Conservation (phyloP, 306 rosid species). For the Pyrus bretschneideri region DNA sequence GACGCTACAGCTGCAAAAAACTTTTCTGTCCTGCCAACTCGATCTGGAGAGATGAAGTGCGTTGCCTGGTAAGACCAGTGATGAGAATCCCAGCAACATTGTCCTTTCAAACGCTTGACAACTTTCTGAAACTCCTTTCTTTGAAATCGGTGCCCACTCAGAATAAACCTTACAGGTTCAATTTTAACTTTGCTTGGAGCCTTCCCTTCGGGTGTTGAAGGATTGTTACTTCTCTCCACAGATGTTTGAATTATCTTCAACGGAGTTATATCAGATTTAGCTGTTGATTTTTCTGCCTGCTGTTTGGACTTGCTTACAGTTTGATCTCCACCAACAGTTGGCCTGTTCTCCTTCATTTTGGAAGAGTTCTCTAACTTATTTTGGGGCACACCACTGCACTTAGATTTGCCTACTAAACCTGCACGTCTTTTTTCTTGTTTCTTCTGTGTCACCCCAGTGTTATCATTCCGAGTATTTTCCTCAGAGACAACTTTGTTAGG, state of each 20-base stretch:
- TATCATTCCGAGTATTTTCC: constrained; percentile 20
- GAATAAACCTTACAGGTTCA: constrained; percentile 56
- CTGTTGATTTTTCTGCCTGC: constrained; percentile 17
- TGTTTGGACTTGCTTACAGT: constrained; percentile 16
- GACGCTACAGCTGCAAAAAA: constrained; percentile 95
- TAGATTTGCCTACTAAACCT: constrained; percentile 29
- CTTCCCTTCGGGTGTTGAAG: constrained; percentile 25
- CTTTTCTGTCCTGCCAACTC: constrained; percentile 77
- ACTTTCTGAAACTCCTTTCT: constrained; percentile 76
- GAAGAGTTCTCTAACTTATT: constrained; percentile 18
- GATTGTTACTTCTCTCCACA: constrained; percentile 1
- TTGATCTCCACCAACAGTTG: constrained; percentile 26
- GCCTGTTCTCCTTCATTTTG: constrained; percentile 66
- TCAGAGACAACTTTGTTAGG: constrained; percentile 1
- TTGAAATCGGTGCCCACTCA: constrained; percentile 67
- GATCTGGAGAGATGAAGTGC: constrained; percentile 74
- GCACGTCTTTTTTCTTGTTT: constrained; percentile 21
- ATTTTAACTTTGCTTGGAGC: constrained; percentile 17
- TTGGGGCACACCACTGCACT: constrained; percentile 9
- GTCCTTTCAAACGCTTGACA: constrained; percentile 70
- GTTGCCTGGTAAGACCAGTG: constrained; percentile 98
- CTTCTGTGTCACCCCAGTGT: constrained; percentile 24
- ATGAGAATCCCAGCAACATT: constrained; percentile 76
- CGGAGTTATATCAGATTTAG: constrained; percentile 20
- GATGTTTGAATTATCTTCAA: constrained; percentile 25